Conservation (phyloP, 1,139 yeast species). For the Hemisphaericaspora subhashii region DNA sequence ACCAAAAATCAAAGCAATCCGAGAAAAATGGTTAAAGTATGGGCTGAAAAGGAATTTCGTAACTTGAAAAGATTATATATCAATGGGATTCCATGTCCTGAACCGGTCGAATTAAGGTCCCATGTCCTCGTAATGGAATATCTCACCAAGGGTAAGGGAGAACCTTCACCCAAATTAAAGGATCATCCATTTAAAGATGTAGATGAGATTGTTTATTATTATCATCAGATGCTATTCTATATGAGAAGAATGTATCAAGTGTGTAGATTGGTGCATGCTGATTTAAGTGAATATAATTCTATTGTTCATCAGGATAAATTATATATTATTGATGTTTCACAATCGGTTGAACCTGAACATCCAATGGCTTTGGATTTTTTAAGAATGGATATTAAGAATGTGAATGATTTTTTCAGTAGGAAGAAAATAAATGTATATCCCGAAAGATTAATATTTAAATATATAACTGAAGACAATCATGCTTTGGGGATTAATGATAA, state of each 20-base stretch:
- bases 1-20: slow-evolving; percentile 87
- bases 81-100: slow-evolving; percentile 87
- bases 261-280: slow-evolving; percentile 94
- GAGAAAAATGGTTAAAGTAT: slow-evolving; percentile 92
- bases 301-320: slow-evolving; percentile 80
- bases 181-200: slow-evolving; percentile 72
- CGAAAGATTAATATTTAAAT: slow-evolving; percentile 78
- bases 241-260: slow-evolving; percentile 86
- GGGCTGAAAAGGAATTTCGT: slow-evolving; percentile 98
- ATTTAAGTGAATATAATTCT: slow-evolving; percentile 90
- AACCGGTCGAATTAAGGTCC: slow-evolving; percentile 81
- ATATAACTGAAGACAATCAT: slow-evolving; percentile 51
- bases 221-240: slow-evolving; percentile 76
- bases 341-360: slow-evolving; percentile 96
- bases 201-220: slow-evolving; percentile 65
- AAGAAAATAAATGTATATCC: slow-evolving; percentile 74
- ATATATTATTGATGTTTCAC: slow-evolving; percentile 94
- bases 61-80: slow-evolving; percentile 79
- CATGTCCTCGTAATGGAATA: slow-evolving; percentile 97
- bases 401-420: slow-evolving; percentile 78
- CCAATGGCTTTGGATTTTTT: slow-evolving; percentile 94
- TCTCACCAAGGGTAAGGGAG: slow-evolving; percentile 71
- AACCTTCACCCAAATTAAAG: slow-evolving; percentile 84
- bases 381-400: slow-evolving; percentile 96
- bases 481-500: slow-evolving; percentile 38